Conservation (phyloP, 768 basidiomycete species). For the Naganishia friedmannii region DNA sequence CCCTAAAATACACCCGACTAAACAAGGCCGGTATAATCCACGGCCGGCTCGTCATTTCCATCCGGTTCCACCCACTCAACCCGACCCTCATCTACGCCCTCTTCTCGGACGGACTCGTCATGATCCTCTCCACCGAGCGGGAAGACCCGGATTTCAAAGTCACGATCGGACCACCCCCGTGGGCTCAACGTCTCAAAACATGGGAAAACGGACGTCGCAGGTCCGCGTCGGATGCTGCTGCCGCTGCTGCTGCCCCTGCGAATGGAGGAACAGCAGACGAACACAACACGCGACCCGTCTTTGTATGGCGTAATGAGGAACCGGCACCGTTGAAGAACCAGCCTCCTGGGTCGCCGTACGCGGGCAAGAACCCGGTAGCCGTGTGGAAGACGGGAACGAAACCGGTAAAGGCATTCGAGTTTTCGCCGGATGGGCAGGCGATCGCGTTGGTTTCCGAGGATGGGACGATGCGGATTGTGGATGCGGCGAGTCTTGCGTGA, state of each 20-base stretch:
- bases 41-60: slow-evolving; percentile 40
- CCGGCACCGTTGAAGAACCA: slow-evolving; percentile 33
- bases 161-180: slow-evolving; percentile 38
- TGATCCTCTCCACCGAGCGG: slow-evolving; percentile 37
- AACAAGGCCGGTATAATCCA: slow-evolving; percentile 52
- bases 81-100: slow-evolving; percentile 38
- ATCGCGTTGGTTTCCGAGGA: slow-evolving; percentile 90
- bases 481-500: slow-evolving; percentile 79
- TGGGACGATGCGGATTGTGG: slow-evolving; percentile 83
- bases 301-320: slow-evolving; percentile 51
- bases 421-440: slow-evolving; percentile 87
- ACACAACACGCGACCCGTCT: slow-evolving; percentile 28
- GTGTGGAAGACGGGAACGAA: slow-evolving; percentile 42
- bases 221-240: not conserved
- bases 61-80: slow-evolving; percentile 35
- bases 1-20: slow-evolving; percentile 47
- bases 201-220: slow-evolving; percentile 15
- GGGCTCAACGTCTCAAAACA: slow-evolving; percentile 37
- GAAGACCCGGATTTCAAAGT: slow-evolving; percentile 47
- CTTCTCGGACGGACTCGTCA: slow-evolving; percentile 39
- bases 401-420: slow-evolving; percentile 69
- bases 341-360: slow-evolving; percentile 36
- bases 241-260: not conserved
- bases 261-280: not conserved
- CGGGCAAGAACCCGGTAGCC: slow-evolving; percentile 49